phyloP scores from a whole-genome alignment of 2,329 filamentous ascomycete genomes.

The Aspergillus novofumigatus region DNA sequence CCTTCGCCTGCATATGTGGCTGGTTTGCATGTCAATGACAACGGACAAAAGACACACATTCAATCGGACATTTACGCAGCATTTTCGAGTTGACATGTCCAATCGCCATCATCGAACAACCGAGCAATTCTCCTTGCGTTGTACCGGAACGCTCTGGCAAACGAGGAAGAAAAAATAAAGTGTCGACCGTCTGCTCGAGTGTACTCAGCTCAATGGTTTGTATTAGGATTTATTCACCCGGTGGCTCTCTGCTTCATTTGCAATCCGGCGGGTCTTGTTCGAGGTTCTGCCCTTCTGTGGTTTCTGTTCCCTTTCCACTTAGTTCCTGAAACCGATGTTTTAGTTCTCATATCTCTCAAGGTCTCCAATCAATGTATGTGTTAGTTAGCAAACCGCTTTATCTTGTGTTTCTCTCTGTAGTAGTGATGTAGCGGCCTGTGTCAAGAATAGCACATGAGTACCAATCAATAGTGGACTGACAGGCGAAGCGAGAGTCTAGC shows the following conservation, averaged over 20 bases:
- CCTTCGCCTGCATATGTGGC: neutral
- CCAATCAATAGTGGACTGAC: neutral
- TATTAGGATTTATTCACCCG: neutral
- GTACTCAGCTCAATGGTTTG: neutral
- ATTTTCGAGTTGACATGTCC: neutral
- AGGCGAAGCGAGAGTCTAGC: no score
- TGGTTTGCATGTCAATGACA: neutral
- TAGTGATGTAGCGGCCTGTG: neutral
- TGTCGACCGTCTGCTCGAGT: neutral
- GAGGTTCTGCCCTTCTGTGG: neutral
- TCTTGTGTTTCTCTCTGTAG: neutral
- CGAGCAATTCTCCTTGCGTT: neutral
- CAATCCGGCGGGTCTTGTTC: neutral
- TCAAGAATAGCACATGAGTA: neutral
- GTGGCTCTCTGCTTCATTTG: neutral
- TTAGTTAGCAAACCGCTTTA: neutral
- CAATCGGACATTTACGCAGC: neutral
- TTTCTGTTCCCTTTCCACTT: neutral
- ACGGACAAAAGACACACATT: neutral
- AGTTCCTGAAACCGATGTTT: neutral
- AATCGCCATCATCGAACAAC: neutral
- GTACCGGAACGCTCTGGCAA: neutral
- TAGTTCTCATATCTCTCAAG: neutral
- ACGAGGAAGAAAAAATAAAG: neutral
- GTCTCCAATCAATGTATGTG: neutral